Evolutionary conservation across 129 eudicot genomes (phyloP), one percentile per base, ranked within the genome.

Genomic region (Kitagawia praeruptora): DNA sequence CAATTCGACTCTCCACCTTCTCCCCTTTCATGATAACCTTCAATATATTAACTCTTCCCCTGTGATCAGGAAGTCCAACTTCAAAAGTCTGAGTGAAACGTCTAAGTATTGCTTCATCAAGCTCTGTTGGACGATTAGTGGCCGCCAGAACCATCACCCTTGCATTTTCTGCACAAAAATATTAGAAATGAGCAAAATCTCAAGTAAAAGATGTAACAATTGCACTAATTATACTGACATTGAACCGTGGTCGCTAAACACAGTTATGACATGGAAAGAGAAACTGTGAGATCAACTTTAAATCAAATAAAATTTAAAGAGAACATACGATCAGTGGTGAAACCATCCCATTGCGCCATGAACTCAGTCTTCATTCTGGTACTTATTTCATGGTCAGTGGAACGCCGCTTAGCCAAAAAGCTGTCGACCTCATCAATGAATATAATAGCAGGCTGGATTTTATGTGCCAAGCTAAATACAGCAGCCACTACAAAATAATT

Each of bases 321-420:
- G 40, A 56, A 89, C 91, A 78, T 78, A 89, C 89, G 85, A 42
- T 87, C 91, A 4, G 94, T 89, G 38, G 88, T 85, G 75, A 89
- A 87, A 19, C 94, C 94, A 82, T 89, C 94, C 91, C 94, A 87
- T 70, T 87, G 56, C 25, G 89, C 66, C 94, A 89, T 89, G 85
- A 89, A 89, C 76, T 87, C 94, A 21, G 94, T 87, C 83, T 89
- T 89, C 94, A 89, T 89, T 12, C 82, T 87, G 44, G 86, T 86
- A 53, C 80, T 31, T 34, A 79, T 88, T 79, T 84, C 94, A 79
- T 86, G 84, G 74, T 89, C 91, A 39, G 82, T 69, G 23, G 85
- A 79, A 13, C 84, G 84, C 28, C 94, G 89, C 76, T 89, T 89
- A 25, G 89, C 89, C 83, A 89, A 83, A 75, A 85, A 89, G 81